Percentiles rank a stretch among this genome's conserved stretches.
Evolutionary conservation across 805 yeast species (phyloP).

Genomic region (Maudiozyma turicensis): DNA sequence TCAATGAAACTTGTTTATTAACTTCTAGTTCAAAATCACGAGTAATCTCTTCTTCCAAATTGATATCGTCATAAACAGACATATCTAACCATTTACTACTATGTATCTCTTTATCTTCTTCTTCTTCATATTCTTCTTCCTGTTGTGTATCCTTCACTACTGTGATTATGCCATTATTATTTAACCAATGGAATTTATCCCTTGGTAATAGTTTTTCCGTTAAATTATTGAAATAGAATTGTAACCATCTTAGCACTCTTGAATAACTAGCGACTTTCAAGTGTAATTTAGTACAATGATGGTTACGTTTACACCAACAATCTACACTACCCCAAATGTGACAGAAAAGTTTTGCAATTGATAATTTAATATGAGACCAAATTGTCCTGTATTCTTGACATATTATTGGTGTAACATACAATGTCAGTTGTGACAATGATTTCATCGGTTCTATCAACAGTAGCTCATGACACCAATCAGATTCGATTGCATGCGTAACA

Average conservation of each 20-base stretch:
- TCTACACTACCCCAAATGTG: neutral
- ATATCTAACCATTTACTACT: neutral
- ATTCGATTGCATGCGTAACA: no score
- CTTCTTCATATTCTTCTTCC: neutral
- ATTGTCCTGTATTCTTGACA: no score
- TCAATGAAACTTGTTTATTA: neutral
- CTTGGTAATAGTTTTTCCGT: neutral
- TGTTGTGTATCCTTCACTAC: neutral
- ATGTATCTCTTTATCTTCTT: neutral
- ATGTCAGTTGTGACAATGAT: no score
- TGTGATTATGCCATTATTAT: neutral
- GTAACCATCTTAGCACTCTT: neutral
- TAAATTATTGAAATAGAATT: neutral
- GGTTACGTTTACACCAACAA: neutral
- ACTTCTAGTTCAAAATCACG: neutral
- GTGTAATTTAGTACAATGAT: neutral
- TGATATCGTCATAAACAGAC: neutral
- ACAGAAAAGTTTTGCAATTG: no score
- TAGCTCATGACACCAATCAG: no score
- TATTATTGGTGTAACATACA: no score
- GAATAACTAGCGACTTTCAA: neutral
- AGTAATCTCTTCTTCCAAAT: neutral
- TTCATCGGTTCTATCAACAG: no score
- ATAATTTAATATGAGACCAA: no score
- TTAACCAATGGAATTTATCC: neutral